A percentile compares a stretch with the other conserved stretches of the same genome.
Evolutionary conservation across 257 asterid species (phyloP).

Genomic region (Solanum peruvianum): DNA sequence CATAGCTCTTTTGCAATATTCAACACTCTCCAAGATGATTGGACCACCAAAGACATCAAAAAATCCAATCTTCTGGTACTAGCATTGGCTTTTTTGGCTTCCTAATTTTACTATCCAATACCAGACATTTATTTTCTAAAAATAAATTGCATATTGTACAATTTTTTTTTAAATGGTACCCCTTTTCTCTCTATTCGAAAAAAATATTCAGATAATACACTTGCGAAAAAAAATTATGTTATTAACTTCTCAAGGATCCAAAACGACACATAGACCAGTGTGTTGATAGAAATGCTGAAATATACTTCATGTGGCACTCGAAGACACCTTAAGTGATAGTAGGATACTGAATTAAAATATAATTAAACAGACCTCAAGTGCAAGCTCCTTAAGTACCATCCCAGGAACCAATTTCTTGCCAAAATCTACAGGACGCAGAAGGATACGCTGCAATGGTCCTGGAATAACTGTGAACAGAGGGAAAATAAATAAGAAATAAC

Average conservation of each 20-base stretch:
- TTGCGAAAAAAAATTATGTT: background rate
- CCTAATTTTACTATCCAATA: background rate
- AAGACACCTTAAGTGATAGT: background rate
- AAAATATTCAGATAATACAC: background rate
- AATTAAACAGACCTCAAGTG: conserved; percentile 23
- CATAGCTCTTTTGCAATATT: background rate
- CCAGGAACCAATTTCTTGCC: conserved; percentile 36
- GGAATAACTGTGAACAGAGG: conserved; percentile 33
- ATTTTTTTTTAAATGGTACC: background rate
- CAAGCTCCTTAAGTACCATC: conserved; percentile 32
- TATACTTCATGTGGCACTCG: background rate
- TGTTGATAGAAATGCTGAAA: background rate
- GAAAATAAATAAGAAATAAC: background rate
- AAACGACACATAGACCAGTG: background rate
- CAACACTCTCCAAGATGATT: background rate
- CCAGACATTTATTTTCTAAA: background rate
- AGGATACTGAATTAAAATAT: background rate
- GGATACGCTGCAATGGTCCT: conserved; percentile 23
- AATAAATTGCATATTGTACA: background rate
- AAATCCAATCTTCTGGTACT: background rate
- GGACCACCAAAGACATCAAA: background rate
- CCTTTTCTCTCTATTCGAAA: background rate
- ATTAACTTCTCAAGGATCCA: background rate
- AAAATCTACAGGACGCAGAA: background rate
- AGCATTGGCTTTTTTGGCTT: background rate